Percentiles rank a stretch among this genome's conserved stretches.
phyloP scores from a whole-genome alignment of 345 rosid genomes.

The Camelina laxa region DNA sequence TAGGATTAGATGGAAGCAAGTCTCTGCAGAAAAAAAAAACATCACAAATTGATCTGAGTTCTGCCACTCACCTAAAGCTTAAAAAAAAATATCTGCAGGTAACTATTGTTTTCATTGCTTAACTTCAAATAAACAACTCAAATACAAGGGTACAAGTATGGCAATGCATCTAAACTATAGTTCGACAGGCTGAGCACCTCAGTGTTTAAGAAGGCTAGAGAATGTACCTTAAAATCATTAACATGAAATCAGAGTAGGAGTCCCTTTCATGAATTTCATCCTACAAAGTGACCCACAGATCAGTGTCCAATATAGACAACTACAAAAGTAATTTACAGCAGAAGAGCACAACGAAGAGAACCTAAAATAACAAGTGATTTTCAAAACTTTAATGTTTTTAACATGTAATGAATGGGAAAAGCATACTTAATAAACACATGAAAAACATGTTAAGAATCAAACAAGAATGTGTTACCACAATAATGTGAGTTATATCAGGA shows the following conservation, averaged over 20 bases:
- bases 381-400: background rate
- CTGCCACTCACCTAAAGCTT: background rate
- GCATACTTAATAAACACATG: conserved; percentile 12
- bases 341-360: background rate
- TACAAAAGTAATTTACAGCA: conserved; percentile 25
- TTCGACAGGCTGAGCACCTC: conserved; percentile 15
- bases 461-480: conserved; percentile 70
- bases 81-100: background rate
- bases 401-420: conserved; percentile 9
- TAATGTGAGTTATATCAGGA: conserved; percentile 82
- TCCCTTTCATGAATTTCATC: conserved; percentile 99
- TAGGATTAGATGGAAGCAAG: conserved; percentile 78
- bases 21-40: conserved; percentile 70
- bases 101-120: background rate
- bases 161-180: conserved; percentile 15
- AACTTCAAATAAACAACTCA: conserved; percentile 3
- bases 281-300: conserved; percentile 54
- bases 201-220: conserved; percentile 34
- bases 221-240: conserved; percentile 84
- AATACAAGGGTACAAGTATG: background rate
- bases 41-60: conserved; percentile 25
- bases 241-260: conserved; percentile 87
- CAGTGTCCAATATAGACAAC: conserved; percentile 30
- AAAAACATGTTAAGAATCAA: conserved; percentile 18
- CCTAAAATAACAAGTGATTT: conserved; percentile 17